Evolutionary conservation across 1,284 basidiomycete species (phyloP).

Genomic region (Puccinia horiana): DNA sequence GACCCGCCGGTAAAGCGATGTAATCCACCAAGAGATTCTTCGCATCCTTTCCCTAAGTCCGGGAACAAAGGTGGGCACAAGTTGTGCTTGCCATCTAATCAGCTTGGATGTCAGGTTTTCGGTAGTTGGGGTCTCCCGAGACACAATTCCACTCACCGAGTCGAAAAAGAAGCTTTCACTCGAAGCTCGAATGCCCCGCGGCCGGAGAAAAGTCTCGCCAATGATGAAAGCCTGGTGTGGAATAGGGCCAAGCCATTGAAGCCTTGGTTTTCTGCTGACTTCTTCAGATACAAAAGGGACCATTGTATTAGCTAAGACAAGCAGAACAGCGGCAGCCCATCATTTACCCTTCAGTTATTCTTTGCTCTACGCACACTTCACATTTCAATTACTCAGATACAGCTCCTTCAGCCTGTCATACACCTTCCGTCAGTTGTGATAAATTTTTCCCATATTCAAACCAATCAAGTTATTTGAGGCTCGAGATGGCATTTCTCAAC

Average conservation of each 20-base stretch:
- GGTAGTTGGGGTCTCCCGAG: background rate
- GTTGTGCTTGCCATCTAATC: background rate
- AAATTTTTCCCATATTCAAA: background rate
- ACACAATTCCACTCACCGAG: background rate
- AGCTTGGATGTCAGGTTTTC: background rate
- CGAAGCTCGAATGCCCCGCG: background rate
- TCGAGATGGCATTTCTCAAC: conserved; percentile 4
- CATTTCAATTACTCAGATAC: background rate
- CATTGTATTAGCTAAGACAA: background rate
- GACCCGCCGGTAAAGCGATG: no score
- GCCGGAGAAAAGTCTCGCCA: background rate
- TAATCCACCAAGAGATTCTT: no score
- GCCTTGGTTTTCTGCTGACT: background rate
- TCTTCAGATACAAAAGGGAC: background rate
- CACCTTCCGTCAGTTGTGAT: background rate
- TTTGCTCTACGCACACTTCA: background rate
- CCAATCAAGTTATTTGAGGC: background rate
- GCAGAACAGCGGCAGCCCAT: background rate
- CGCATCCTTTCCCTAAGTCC: no score
- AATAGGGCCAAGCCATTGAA: background rate
- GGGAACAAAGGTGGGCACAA: background rate
- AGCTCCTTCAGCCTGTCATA: background rate
- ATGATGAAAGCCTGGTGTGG: background rate
- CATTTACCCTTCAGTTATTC: background rate
- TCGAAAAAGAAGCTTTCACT: background rate